Conservation (phyloP, 805 yeast species). For the Zygoascus tannicola region DNA sequence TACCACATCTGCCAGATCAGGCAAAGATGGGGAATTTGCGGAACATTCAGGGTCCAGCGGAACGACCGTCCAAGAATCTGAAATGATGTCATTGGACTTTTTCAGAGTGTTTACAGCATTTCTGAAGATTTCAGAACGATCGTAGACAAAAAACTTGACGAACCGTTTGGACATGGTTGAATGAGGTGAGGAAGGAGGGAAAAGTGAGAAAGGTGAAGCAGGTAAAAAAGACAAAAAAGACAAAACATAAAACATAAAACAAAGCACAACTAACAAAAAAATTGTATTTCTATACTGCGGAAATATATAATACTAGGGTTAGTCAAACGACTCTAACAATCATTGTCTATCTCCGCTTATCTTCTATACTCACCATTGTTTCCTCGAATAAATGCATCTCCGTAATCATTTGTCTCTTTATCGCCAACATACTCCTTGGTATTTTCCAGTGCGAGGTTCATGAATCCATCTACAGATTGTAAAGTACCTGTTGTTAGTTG, state of each 20-base stretch:
- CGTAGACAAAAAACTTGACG: slow-evolving; percentile 3
- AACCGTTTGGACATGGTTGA: background rate
- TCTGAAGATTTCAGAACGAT: background rate
- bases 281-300: slow-evolving; percentile 17
- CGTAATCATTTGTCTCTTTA: slow-evolving; percentile 43
- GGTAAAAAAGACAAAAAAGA: background rate
- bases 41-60: background rate
- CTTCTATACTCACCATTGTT: slow-evolving; percentile 55
- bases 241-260: background rate
- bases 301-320: slow-evolving; percentile 23
- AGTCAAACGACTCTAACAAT: background rate
- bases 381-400: slow-evolving; percentile 81
- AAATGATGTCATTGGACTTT: background rate
- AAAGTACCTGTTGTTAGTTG: slow-evolving; percentile 34
- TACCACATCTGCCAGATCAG: slow-evolving; percentile 5
- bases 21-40: no score
- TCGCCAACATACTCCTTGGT: slow-evolving; percentile 57
- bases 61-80: background rate
- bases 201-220: background rate
- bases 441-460: slow-evolving; percentile 83
- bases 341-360: background rate
- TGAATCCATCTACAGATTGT: slow-evolving; percentile 91
- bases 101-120: background rate
- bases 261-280: background rate
- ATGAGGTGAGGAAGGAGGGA: background rate